Percentiles rank a stretch among this genome's conserved stretches.
phyloP scores from a whole-genome alignment of 495 filamentous ascomycete genomes.

The Podospora bellae-mahoneyi region DNA sequence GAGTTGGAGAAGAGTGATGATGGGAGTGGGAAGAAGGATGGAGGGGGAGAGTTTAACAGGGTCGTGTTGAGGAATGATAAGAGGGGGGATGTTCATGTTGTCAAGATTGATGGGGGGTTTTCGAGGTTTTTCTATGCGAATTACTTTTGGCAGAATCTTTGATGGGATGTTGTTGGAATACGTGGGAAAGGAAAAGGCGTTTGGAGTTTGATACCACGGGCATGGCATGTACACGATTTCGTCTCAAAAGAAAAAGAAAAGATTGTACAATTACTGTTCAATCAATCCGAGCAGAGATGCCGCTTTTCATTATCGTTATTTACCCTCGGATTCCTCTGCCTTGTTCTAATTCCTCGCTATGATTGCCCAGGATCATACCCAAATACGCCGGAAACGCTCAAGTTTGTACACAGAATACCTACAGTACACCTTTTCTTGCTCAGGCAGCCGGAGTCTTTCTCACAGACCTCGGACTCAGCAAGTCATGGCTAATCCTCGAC shows the following conservation, averaged over 20 bases:
- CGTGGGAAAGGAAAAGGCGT: background rate
- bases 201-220: background rate
- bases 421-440: background rate
- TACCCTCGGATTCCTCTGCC: no score
- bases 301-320: background rate
- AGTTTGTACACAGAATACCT: background rate
- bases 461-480: conserved; percentile 13
- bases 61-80: conserved; percentile 81
- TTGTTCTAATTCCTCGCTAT: background rate
- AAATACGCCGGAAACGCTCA: background rate
- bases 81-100: conserved; percentile 89
- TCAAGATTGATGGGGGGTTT: conserved; percentile 91
- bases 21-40: conserved; percentile 66
- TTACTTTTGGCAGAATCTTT: conserved; percentile 92
- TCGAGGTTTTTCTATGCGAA: conserved; percentile 90
- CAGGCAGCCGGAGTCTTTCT: conserved; percentile 12
- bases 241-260: background rate
- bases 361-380: background rate
- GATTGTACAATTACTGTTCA: background rate
- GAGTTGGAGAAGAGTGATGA: conserved; percentile 74
- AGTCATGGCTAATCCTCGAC: conserved; percentile 15
- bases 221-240: background rate
- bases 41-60: conserved; percentile 69
- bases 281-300: background rate
- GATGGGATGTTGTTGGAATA: background rate